phyloP scores from a whole-genome alignment of 1,284 basidiomycete genomes.

The Leccinum subrobustum region DNA sequence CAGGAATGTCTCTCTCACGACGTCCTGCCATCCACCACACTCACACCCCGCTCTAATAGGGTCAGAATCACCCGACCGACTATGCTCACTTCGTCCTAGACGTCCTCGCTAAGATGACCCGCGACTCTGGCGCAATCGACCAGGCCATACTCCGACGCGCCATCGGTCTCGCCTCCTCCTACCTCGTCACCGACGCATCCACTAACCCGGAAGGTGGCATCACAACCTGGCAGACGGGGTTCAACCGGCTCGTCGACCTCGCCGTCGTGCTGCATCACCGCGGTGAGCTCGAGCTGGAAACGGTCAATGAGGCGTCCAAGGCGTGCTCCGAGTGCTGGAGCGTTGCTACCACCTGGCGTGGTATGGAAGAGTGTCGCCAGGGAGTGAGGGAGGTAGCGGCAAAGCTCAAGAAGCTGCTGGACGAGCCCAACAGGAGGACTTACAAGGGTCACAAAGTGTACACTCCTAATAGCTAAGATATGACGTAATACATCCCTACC shows the following conservation, averaged over 20 bases:
- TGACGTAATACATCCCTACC: conserved; percentile 24
- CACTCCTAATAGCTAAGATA: conserved; percentile 42
- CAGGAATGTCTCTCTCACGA: conserved; percentile 23
- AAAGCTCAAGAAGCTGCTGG: conserved; percentile 63
- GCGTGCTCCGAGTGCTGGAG: conserved; percentile 84
- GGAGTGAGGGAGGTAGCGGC: conserved; percentile 57
- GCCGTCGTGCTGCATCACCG: conserved; percentile 63
- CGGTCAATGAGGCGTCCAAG: conserved; percentile 66
- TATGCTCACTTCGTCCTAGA: conserved; percentile 58
- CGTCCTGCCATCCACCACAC: neutral
- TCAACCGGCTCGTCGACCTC: conserved; percentile 67
- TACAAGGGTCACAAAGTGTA: conserved; percentile 65
- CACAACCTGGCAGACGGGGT: conserved; percentile 61
- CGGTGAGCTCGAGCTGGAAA: conserved; percentile 66
- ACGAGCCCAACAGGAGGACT: conserved; percentile 59
- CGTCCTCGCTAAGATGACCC: conserved; percentile 51
- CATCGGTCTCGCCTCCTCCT: conserved; percentile 69
- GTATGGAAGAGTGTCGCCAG: conserved; percentile 58
- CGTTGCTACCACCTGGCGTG: conserved; percentile 63
- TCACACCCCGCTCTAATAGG: conserved; percentile 18
- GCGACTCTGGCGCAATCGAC: conserved; percentile 48
- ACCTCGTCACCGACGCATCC: conserved; percentile 68
- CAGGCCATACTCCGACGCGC: conserved; percentile 63
- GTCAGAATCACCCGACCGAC: conserved; percentile 48
- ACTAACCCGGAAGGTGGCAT: conserved; percentile 59